Evolutionary conservation across 352 stramenopile species (phyloP), one percentile per base, ranked within the genome.

Genomic region (Globisporangium echinulatum): DNA sequence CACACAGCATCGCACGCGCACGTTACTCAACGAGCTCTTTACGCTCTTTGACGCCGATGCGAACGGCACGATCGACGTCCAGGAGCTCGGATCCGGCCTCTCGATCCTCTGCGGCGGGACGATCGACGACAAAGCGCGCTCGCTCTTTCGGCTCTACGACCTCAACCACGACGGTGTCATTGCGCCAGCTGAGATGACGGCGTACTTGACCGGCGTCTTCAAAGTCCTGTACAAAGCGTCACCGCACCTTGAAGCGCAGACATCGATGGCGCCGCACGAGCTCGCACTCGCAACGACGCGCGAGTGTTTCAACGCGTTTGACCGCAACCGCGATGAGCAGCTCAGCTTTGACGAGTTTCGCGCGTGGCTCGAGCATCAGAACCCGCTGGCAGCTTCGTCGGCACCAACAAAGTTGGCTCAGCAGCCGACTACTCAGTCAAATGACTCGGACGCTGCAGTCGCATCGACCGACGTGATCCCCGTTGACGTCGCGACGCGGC

Each of bases 21-120:
- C 74, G 56, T 68, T 92, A 25, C 56, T 94, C 5, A 71, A 83
- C 10, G 80, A 92, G 58, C 69, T 94, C 7, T 95, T 92, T 53
- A 71, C 82, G 15, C 54, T 94, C 3, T 96, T 96, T 66, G 87
- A 96, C 47, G 70, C 74, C 0, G 79, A 97, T 48, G 67, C 66
- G 14, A 90, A 96, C 69, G 87, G 85, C 4, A 62, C 72, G 4
- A 85, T 97, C n/a, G 86, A 96, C 57, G 79, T 89, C 0, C 79
- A 90, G 52, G 88, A 97, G 55, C 77, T 97, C 10, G 82, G 80
- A 43, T 80, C 85, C 17, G 88, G 87, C 4, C 68, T 97, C 19
- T 94, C 82, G n/a, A 90, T 97, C 63, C 67, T 96, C 4, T 96
- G 87, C 58, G 85, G 87, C 4, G 88, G 85, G 39, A 87, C 75